Evolutionary conservation across 306 rosid genomes (phyloP), one percentile per base, ranked within the genome.

Genomic region (Quillaja saponaria): DNA sequence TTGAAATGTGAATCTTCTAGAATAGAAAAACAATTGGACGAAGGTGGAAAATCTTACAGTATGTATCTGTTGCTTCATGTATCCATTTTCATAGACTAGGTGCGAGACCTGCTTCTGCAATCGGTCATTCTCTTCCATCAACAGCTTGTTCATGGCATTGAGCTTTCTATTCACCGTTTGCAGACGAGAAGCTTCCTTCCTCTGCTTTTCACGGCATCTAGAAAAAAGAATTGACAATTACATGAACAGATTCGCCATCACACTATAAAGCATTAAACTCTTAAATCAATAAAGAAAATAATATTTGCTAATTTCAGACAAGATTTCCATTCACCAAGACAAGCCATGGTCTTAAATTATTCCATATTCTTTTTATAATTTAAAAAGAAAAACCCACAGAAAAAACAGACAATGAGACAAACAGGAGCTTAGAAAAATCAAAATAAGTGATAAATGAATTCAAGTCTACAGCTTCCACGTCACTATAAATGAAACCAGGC

Each of bases 71-170:
- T 76, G 79, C 44, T 75, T 81, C 96, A 92, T 88, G 39, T 64
- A 92, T 19, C 98, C 98, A 62, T 92, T 92, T 60, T 92, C 95
- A 55, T 88, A 92, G 3, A 92, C 98, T 76, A 92, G 68, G 13
- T 88, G 98, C 0, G 98, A 92, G 44, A 92, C 98, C 70, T 92
- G 98, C 81, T 92, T 92, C 94, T 92, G 98, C 41, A 92, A 42
- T 34, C 98, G 98, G 77, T 92, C 98, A 76, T 92, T 92, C 71
- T 92, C 98, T 73, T 92, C 98, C 98, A 92, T 92, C 19, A 92
- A 68, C 63, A 92, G 63, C 63, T 92, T 92, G 71, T 92, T 92
- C 98, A 92, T 88, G 0, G 98, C 95, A 76, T 73, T 54, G 45
- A 92, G 78, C 82, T 92, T 92, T 41, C 90, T 80, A 42, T 92